These are phyloP conservation scores for Pilasporangium apinafurcum DNA, from an alignment of 352 stramenopile species.

Conservation along the genomic window DNA sequence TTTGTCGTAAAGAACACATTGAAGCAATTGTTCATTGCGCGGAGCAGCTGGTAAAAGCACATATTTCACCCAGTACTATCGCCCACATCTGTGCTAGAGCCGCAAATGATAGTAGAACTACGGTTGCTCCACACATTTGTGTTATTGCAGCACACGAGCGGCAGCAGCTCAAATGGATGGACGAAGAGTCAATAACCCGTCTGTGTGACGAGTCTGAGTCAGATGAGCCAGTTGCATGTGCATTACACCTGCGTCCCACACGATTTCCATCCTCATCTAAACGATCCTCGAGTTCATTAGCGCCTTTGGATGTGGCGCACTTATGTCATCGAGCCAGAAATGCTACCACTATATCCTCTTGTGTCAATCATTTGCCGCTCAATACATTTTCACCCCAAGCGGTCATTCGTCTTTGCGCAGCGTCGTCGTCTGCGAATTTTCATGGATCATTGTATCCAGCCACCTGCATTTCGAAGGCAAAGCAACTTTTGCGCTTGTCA, in stretches of 20 bases:
- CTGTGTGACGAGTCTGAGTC: slow-evolving; percentile 24
- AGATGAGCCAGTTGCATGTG: slow-evolving; percentile 26
- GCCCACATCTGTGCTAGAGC: slow-evolving; percentile 22
- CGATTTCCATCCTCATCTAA: not conserved
- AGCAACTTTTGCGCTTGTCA: slow-evolving; percentile 2
- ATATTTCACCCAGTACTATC: slow-evolving; percentile 11
- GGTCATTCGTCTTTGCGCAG: slow-evolving; percentile 19
- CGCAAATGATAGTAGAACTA: not conserved
- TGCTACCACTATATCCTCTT: slow-evolving; percentile 12
- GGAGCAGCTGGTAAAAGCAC: slow-evolving; percentile 10
- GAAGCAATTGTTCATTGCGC: slow-evolving; percentile 15
- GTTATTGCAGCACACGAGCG: slow-evolving; percentile 33
- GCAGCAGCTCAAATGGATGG: slow-evolving; percentile 46
- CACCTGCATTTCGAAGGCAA: slow-evolving; percentile 2
- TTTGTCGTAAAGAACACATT: slow-evolving; percentile 4
- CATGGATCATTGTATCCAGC: not conserved
- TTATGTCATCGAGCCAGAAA: slow-evolving; percentile 21
- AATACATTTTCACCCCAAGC: slow-evolving; percentile 12
- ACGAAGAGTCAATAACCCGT: slow-evolving; percentile 10
- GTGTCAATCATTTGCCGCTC: slow-evolving; percentile 15
- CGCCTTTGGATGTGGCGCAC: slow-evolving; percentile 4
- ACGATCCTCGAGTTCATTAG: not conserved
- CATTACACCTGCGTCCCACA: slow-evolving; percentile 8
- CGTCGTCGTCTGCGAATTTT: not conserved
- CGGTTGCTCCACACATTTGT: slow-evolving; percentile 33